These are phyloP conservation scores for Eragrostis curvula DNA, from an alignment of 176 grass and related monocot species.

Conservation along the genomic window DNA sequence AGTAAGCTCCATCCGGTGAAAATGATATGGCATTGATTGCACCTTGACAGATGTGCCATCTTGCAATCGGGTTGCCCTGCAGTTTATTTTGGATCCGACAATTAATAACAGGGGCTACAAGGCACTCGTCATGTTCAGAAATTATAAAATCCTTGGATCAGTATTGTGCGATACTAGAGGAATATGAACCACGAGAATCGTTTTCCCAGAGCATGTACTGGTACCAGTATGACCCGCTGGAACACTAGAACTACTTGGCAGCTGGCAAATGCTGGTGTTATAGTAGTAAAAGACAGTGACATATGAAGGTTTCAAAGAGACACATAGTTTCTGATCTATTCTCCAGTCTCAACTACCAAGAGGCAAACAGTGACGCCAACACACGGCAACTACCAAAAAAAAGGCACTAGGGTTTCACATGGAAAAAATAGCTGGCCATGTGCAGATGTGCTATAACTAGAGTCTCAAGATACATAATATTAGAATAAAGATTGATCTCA, in stretches of 20 bases:
- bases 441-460: background rate
- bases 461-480: background rate
- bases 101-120: conserved; percentile 35
- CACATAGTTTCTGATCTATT: background rate
- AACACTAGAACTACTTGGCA: background rate
- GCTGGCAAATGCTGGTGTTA: conserved; percentile 6
- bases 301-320: background rate
- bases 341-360: conserved; percentile 7
- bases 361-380: background rate
- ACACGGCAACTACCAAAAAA: background rate
- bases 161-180: conserved; percentile 22
- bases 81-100: conserved; percentile 45
- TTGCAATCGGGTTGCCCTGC: conserved; percentile 87
- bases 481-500: background rate
- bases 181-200: background rate
- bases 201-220: background rate
- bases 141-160: conserved; percentile 3
- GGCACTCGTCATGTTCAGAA: conserved; percentile 17
- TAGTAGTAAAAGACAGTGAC: background rate
- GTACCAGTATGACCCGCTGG: conserved; percentile 16
- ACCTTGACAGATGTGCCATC: conserved; percentile 98
- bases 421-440: background rate
- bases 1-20: conserved; percentile 78
- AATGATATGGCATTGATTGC: conserved; percentile 91
- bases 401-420: background rate